Percentiles rank a stretch among this genome's conserved stretches.
Conservation (phyloP, 352 stramenopile genomes). For the Blastocystis sp. region DNA sequence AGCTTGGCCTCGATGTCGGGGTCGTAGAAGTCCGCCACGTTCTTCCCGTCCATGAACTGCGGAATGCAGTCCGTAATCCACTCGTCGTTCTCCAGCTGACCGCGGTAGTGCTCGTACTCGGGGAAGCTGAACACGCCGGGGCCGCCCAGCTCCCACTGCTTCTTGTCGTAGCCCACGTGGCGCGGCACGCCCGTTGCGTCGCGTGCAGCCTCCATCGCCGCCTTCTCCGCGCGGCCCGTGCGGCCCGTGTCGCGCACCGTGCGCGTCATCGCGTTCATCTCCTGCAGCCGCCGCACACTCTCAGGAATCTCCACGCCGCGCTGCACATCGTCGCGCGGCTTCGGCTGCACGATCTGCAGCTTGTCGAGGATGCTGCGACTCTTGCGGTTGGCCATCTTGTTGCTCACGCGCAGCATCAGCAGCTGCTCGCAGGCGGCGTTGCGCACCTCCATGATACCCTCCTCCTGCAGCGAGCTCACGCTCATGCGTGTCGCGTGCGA, state of each 20-base stretch:
- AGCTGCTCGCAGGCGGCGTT: constrained; percentile 87
- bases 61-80: constrained; percentile 91
- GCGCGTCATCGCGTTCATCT: constrained; percentile 58
- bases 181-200: constrained; percentile 54
- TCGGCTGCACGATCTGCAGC: constrained; percentile 83
- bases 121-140: constrained; percentile 90
- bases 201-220: constrained; percentile 32
- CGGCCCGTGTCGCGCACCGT: background rate
- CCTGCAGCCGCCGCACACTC: constrained; percentile 74
- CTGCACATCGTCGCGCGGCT: constrained; percentile 77
- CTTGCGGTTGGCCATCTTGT: constrained; percentile 85
- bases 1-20: constrained; percentile 90
- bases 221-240: constrained; percentile 43
- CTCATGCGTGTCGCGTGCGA: constrained; percentile 71
- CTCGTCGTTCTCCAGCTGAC: constrained; percentile 80
- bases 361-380: constrained; percentile 86
- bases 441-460: constrained; percentile 85
- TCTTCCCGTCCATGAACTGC: constrained; percentile 99
- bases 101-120: constrained; percentile 89
- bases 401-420: constrained; percentile 80
- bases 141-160: constrained; percentile 85
- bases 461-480: constrained; percentile 93
- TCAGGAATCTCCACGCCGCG: constrained; percentile 82
- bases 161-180: constrained; percentile 70
- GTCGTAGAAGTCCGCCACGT: constrained; percentile 96